Conservation (phyloP, 345 rosid genomes). For the Mallotus nudiflorus region DNA sequence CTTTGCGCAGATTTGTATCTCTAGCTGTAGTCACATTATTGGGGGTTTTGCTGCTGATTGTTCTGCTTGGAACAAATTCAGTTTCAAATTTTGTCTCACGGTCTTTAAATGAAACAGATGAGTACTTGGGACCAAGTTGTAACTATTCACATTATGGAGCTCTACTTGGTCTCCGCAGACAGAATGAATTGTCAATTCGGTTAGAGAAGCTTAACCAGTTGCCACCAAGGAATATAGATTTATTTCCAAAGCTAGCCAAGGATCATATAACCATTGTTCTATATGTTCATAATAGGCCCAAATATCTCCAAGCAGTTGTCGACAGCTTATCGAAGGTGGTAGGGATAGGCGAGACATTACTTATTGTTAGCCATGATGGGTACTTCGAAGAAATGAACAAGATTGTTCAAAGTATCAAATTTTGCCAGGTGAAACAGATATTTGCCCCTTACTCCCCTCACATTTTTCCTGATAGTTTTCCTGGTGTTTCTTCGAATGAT, state of each 20-base stretch:
- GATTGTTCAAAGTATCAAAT: conserved; percentile 68
- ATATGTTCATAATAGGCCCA: conserved; percentile 91
- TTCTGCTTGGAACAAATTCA: conserved; percentile 47
- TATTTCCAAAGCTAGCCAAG: conserved; percentile 64
- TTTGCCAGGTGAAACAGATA: conserved; percentile 93
- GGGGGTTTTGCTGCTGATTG: conserved; percentile 51
- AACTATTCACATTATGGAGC: conserved; percentile 22
- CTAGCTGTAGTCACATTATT: conserved; percentile 51
- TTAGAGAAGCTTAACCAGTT: conserved; percentile 59
- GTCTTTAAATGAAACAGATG: conserved; percentile 32
- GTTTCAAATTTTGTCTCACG: conserved; percentile 21
- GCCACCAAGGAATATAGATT: conserved; percentile 70
- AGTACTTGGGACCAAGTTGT: conserved; percentile 25
- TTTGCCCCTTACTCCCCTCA: conserved; percentile 87
- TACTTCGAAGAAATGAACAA: conserved; percentile 84
- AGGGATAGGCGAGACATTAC: conserved; percentile 83
- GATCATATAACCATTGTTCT: conserved; percentile 73
- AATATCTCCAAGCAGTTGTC: conserved; percentile 74
- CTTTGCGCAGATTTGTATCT: conserved; percentile 45
- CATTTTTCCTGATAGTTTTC: conserved; percentile 59
- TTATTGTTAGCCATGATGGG: conserved; percentile 95
- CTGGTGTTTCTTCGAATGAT: conserved; percentile 61
- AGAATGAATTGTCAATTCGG: conserved; percentile 50
- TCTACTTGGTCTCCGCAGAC: conserved; percentile 53
- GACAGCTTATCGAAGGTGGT: conserved; percentile 75